Base-by-base conservation (phyloP, 1,284 basidiomycete species). In the Exobasidium cylindrosporum region DNA sequence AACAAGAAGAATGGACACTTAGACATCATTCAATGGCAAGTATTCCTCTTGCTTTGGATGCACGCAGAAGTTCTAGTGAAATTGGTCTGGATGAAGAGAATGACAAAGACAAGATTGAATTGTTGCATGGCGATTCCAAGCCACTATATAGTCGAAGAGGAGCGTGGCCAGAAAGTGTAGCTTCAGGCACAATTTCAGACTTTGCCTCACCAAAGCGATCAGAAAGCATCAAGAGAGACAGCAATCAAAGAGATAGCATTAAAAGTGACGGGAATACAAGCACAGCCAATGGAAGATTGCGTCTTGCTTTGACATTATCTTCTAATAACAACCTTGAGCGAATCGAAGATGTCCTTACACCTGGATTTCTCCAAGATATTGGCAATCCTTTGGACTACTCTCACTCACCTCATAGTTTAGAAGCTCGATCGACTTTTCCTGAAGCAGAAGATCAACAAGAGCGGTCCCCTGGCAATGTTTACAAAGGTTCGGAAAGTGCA, bases 321-420 rank as follows among this genome's bases (percentile, higher is more conserved):
- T 23, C 29, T 3, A 49, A 44, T 3, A 21, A 46, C 13, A 50
- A 28, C 26, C n/a, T 28, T 21, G 26, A 28, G n/a, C 57, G 57
- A 29, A 58, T 58, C 28, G 40, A 47, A 31, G 35, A 45, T 17
- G 28, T 58, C 17, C 44, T 58, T n/a, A 52, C 40, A n/a, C 43
- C 57, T 26, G 32, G 26, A 26, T 57, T 57, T 43, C 4, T 46
- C 7, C 7, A 17, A 17, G 55, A 57, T n/a, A 29, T 23, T 57
- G 55, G 55, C 35, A 32, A 57, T 46, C 55, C 55, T 7, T 46
- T 57, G 24, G 55, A 57, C 23, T 49, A 54, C 7, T 40, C 55
- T 17, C 17, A 30, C 35, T 57, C 55, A 5, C 54, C 54, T 3
- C n/a, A 44, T 11, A n/a, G n/a, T n/a, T n/a, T n/a, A n/a, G n/a